Evolutionary conservation across 129 eudicot species (phyloP).

Genomic region (Pittosporum tobira): DNA sequence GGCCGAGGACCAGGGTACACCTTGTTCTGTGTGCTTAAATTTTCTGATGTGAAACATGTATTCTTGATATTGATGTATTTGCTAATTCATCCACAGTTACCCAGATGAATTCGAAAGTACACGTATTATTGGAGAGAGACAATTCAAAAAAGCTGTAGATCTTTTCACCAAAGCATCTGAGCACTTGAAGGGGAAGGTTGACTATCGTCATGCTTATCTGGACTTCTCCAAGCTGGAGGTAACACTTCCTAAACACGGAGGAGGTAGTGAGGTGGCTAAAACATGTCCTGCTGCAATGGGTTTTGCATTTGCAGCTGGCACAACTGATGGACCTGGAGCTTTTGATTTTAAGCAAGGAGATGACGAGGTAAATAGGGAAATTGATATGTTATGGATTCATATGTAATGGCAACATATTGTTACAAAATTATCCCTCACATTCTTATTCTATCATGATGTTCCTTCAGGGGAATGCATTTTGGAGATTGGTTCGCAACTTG

Average conservation of each 20-base stretch:
- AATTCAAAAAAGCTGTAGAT: conserved; percentile 73
- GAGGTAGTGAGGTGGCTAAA: conserved; percentile 50
- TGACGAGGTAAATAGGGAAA: conserved; percentile 34
- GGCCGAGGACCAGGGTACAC: conserved; percentile 96
- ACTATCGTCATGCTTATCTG: conserved; percentile 69
- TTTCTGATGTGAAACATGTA: not conserved
- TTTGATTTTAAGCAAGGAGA: conserved; percentile 98
- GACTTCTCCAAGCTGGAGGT: conserved; percentile 82
- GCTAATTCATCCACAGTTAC: conserved; percentile 36
- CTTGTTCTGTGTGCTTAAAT: conserved; percentile 5
- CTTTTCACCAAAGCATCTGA: conserved; percentile 80
- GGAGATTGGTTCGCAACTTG: conserved; percentile 81
- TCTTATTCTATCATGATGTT: conserved; percentile 2
- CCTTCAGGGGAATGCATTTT: conserved; percentile 83
- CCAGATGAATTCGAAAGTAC: conserved; percentile 98
- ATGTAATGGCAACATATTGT: not conserved
- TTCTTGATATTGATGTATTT: conserved; percentile 3
- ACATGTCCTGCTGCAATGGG: conserved; percentile 99
- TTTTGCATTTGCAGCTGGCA: conserved; percentile 98
- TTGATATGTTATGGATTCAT: conserved; percentile 10
- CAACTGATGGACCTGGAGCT: conserved; percentile 99
- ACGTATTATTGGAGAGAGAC: conserved; percentile 88
- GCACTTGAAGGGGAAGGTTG: conserved; percentile 67
- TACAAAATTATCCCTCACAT: not conserved
- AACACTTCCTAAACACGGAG: conserved; percentile 55